These are phyloP conservation scores for Fimicolochytrium jonesii DNA, from an alignment of 192 early-diverging fungal species.

Conservation along the genomic window DNA sequence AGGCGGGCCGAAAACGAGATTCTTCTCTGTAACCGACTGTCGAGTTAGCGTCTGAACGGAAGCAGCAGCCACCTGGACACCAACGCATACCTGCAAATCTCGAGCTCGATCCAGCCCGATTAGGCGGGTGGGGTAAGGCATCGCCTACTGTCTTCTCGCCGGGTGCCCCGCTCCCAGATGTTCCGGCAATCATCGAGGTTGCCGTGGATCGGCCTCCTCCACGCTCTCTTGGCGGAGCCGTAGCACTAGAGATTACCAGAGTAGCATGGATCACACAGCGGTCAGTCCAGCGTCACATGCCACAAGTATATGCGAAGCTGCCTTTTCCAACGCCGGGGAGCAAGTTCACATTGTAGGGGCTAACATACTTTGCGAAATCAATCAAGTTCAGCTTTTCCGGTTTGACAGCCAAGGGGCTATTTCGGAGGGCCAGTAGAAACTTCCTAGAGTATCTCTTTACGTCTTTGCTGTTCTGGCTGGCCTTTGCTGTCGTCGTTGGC, in stretches of 20 bases:
- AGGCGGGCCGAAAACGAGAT: slow-evolving; percentile 31
- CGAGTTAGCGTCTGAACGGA: no score
- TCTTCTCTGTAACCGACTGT: slow-evolving; percentile 14
- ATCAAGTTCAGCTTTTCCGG: slow-evolving; percentile 11
- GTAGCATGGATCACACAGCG: no score
- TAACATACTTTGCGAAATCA: no score
- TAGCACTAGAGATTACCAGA: no score
- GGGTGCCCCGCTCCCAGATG: neutral
- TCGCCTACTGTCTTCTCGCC: neutral
- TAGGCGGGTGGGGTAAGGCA: neutral
- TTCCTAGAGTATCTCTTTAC: slow-evolving; percentile 18
- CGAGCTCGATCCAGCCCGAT: neutral
- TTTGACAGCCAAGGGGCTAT: slow-evolving; percentile 21
- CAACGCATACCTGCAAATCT: neutral
- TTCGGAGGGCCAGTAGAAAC: slow-evolving; percentile 14
- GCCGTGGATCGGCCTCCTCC: no score
- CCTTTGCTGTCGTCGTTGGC: neutral
- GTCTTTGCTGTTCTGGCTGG: neutral
- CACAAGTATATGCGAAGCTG: no score
- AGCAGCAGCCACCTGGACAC: neutral
- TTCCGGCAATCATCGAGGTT: neutral
- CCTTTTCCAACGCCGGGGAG: no score
- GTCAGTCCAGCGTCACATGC: no score
- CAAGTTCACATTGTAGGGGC: no score
- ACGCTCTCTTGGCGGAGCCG: no score